phyloP scores from a whole-genome alignment of 345 rosid species.

The Gossypium sturtianum region DNA sequence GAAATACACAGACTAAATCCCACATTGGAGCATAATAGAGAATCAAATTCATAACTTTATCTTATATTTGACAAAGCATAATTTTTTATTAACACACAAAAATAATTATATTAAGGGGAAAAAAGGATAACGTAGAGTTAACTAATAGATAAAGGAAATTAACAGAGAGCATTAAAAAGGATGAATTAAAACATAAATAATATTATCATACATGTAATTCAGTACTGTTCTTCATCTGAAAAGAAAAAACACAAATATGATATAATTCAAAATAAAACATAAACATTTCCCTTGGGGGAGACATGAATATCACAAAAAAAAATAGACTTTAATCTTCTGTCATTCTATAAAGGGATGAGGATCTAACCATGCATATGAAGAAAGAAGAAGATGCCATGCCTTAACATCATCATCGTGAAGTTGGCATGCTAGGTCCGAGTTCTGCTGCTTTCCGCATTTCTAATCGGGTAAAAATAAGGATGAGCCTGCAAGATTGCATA shows the following conservation, averaged over 20 bases:
- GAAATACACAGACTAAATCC: too few species aligned
- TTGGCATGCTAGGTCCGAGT: constrained; percentile 32
- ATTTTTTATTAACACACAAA: too few species aligned
- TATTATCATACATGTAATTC: not conserved
- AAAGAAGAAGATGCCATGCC: not conserved
- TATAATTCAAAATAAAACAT: not conserved
- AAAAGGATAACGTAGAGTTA: too few species aligned
- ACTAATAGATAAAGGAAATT: too few species aligned
- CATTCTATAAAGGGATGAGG: constrained; percentile 11
- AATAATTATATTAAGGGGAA: too few species aligned
- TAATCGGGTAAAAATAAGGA: constrained; percentile 78
- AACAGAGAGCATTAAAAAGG: too few species aligned
- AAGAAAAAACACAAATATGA: not conserved
- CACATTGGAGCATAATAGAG: too few species aligned
- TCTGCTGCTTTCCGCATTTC: constrained; percentile 89
- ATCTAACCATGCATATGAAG: not conserved
- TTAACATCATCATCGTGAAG: constrained; percentile 17
- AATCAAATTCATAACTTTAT: too few species aligned
- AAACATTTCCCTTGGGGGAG: not conserved
- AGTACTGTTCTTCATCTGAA: too few species aligned
- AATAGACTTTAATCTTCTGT: not conserved
- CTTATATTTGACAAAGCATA: too few species aligned
- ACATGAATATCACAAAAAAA: too few species aligned
- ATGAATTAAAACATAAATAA: not conserved
- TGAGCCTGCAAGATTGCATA: constrained; percentile 52